Evolutionary conservation across 2,329 filamentous ascomycete species (phyloP).

Genomic region (Phialophora expanda): DNA sequence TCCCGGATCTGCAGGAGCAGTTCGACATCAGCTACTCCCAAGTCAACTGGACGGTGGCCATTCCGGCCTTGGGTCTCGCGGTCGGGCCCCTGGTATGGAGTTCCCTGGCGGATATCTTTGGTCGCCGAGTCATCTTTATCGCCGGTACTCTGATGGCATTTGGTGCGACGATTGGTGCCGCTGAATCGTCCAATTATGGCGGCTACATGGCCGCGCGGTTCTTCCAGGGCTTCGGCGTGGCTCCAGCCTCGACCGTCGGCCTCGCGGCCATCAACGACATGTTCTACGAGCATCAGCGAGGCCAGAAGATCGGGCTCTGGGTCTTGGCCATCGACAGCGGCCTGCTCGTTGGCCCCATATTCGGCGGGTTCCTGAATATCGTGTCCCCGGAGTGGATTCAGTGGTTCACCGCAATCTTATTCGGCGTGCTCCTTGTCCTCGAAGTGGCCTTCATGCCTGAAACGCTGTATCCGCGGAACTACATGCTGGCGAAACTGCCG

Average conservation of each 20-base stretch:
- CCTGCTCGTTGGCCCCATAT: conserved; percentile 55
- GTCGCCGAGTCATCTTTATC: conserved; percentile 58
- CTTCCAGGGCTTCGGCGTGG: conserved; percentile 63
- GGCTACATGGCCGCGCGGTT: conserved; percentile 65
- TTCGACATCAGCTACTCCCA: conserved; percentile 55
- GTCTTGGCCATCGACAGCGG: conserved; percentile 62
- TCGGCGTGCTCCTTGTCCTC: conserved; percentile 54
- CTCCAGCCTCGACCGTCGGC: conserved; percentile 61
- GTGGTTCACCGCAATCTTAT: conserved; percentile 61
- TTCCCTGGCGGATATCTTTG: conserved; percentile 58
- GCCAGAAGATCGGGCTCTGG: conserved; percentile 62
- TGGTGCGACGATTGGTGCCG: conserved; percentile 51
- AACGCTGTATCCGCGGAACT: conserved; percentile 61
- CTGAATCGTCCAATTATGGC: conserved; percentile 49
- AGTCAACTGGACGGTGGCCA: conserved; percentile 62
- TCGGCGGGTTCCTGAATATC: conserved; percentile 60
- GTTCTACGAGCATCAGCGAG: conserved; percentile 63
- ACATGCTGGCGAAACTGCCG: conserved; percentile 53
- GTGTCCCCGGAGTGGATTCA: conserved; percentile 59
- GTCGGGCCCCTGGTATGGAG: conserved; percentile 60
- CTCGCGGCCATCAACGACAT: conserved; percentile 61
- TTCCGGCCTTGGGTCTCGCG: conserved; percentile 58
- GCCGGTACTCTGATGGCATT: conserved; percentile 52
- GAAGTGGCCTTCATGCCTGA: conserved; percentile 61
- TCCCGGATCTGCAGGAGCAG: conserved; percentile 55